These are phyloP conservation scores for Vanrija pseudolonga DNA, from an alignment of 1,284 basidiomycete genomes.

Conservation along the genomic window DNA sequence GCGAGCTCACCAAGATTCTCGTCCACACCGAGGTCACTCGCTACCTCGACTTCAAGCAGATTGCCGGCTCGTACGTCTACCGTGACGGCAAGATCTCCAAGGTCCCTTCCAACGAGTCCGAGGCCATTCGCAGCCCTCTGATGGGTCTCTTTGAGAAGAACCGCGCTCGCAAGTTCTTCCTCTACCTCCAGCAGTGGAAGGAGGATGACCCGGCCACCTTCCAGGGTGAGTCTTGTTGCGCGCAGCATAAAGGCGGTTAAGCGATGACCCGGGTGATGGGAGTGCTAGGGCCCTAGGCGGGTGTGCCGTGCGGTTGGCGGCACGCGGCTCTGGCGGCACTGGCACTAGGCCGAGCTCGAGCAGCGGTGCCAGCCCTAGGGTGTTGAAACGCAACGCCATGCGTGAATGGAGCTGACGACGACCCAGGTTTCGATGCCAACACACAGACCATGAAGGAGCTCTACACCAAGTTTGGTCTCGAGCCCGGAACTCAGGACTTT, in stretches of 20 bases:
- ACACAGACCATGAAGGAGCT: slow-evolving; percentile 85
- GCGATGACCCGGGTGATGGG: neutral
- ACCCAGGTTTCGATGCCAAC: slow-evolving; percentile 75
- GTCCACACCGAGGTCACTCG: slow-evolving; percentile 98
- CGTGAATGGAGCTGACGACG: neutral
- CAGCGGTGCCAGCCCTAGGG: too few species aligned
- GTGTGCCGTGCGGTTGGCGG: neutral
- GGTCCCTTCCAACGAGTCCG: slow-evolving; percentile 96
- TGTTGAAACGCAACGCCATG: too few species aligned
- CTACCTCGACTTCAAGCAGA: slow-evolving; percentile 99
- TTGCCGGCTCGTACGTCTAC: slow-evolving; percentile 96
- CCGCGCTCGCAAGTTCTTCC: slow-evolving; percentile 97
- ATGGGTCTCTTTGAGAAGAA: slow-evolving; percentile 99
- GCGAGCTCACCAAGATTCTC: slow-evolving; percentile 96
- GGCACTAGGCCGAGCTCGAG: neutral
- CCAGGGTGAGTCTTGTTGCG: slow-evolving; percentile 62
- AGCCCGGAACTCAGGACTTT: slow-evolving; percentile 97
- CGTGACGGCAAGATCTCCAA: slow-evolving; percentile 96
- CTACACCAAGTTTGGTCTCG: slow-evolving; percentile 95
- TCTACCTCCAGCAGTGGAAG: slow-evolving; percentile 93
- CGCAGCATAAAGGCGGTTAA: neutral
- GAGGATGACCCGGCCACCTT: slow-evolving; percentile 92
- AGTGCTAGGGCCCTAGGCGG: too few species aligned
- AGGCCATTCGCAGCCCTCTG: slow-evolving; percentile 88
- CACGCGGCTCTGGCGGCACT: slow-evolving; percentile 1